phyloP scores from a whole-genome alignment of 176 grass and related monocot species.

The Aegilops speltoides region DNA sequence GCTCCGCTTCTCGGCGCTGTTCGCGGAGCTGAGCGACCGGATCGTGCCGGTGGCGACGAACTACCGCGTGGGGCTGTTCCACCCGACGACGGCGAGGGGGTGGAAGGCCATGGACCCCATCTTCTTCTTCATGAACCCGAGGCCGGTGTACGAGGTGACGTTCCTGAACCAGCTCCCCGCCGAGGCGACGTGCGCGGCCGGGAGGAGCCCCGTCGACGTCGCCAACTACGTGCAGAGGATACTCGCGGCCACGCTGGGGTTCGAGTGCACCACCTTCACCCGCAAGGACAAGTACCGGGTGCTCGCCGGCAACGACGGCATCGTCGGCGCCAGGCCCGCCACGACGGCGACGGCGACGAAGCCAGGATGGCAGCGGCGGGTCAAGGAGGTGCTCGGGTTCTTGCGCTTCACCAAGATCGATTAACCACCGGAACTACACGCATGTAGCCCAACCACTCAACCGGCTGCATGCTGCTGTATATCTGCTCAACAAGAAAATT shows the following conservation, averaged over 20 bases:
- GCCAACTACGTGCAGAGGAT: slow-evolving; percentile 96
- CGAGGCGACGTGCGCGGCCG: slow-evolving; percentile 71
- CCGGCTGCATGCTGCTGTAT: background rate
- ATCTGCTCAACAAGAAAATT: background rate
- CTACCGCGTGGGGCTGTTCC: slow-evolving; percentile 84
- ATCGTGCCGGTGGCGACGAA: slow-evolving; percentile 92
- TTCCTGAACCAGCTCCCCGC: slow-evolving; percentile 83
- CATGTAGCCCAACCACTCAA: background rate
- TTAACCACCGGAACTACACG: background rate
- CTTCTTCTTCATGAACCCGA: slow-evolving; percentile 99
- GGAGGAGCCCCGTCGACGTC: slow-evolving; percentile 75
- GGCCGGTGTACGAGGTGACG: slow-evolving; percentile 86
- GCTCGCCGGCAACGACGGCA: slow-evolving; percentile 84
- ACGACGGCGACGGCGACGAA: background rate
- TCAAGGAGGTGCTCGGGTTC: slow-evolving; percentile 40
- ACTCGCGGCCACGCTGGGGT: slow-evolving; percentile 78
- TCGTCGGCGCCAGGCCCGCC: slow-evolving; percentile 42
- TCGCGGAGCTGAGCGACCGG: slow-evolving; percentile 92
- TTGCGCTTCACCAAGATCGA: slow-evolving; percentile 39
- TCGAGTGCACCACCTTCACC: slow-evolving; percentile 94
- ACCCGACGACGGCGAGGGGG: slow-evolving; percentile 87
- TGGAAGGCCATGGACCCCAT: slow-evolving; percentile 99
- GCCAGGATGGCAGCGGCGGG: slow-evolving; percentile 19
- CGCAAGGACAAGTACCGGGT: slow-evolving; percentile 91
- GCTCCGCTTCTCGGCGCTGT: slow-evolving; percentile 85